Base-by-base conservation (phyloP, 352 stramenopile genomes). In the Globisporangium echinulatum region DNA sequence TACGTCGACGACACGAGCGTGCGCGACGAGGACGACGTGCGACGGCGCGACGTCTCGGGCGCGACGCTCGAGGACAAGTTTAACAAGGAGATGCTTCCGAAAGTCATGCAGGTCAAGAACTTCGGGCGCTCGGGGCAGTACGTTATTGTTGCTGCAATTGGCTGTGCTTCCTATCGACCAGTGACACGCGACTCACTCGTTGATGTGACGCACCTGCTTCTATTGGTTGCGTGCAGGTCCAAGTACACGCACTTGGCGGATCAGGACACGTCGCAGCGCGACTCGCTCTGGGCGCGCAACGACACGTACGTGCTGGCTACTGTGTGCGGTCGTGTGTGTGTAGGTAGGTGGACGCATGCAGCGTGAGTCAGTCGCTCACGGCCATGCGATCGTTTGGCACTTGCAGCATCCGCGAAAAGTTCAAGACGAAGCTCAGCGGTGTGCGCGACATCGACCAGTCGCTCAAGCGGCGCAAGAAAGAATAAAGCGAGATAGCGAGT, bases 221-320 rank as follows among this genome's bases (percentile, higher is more conserved):
- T 46, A 3, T 53, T 54, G 38, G 10, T 56, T 43, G 36, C 11
- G 43, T 14, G 7, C 38, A 90, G 85, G 52, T 98, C 92, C 14
- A 99, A 99, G 74, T 99, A 98, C 74, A 98, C 97, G 46, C 96
- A 99, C 68, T 82, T 99, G 58, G 72, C 84, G n/a, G 96, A 98
- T 54, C 94, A 99, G 81, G 97, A 99, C 69, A 99, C 97, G 13
- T 87, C 81, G 17, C 71, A 59, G 58, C 88, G 81, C 43, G 84
- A 96, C 50, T 89, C 83, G 47, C 63, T 96, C 37, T 94, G 84
- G 84, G 67, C 69, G 15, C 74, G 80, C 58, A 77, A 88, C 66
- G 86, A 94, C 56, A 43, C 63, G 77, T 87, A 67, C 15, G 74
- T 39, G n/a, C 39, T 4, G 36, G 6, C 36, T 8, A 8, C 11